A percentile compares a stretch with the other conserved stretches of the same genome.
Conservation (phyloP, 345 rosid species). For the Brassica nigra region DNA sequence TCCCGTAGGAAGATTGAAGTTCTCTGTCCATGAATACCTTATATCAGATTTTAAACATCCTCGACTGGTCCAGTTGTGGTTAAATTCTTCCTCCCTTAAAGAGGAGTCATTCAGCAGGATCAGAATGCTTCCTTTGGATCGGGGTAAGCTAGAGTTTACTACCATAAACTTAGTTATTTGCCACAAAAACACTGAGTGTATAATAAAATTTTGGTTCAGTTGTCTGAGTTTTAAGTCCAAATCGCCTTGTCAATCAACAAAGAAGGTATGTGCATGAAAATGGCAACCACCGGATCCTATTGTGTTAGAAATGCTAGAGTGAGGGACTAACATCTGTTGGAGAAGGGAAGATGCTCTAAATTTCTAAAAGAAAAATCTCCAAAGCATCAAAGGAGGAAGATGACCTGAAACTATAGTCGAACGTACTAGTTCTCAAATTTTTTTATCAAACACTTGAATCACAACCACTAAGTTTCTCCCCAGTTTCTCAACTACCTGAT, state of each 20-base stretch:
- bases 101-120: background rate
- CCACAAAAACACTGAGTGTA: no score
- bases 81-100: no score
- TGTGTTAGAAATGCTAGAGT: constrained; percentile 12
- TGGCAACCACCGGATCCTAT: constrained; percentile 41
- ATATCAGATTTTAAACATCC: constrained; percentile 3
- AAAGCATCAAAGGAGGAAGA: background rate
- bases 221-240: constrained; percentile 26
- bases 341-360: background rate
- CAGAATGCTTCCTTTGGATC: background rate
- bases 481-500: no score
- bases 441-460: no score
- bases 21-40: background rate
- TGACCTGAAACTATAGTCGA: background rate
- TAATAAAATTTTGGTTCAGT: constrained; percentile 26
- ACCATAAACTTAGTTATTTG: constrained; percentile 17
- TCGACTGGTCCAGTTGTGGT: background rate
- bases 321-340: constrained; percentile 11
- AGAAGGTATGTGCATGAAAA: constrained; percentile 38
- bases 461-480: no score
- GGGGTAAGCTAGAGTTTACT: constrained; percentile 23
- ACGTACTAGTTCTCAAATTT: no score
- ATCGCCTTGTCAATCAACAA: constrained; percentile 41
- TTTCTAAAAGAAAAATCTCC: background rate
- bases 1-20: background rate